phyloP scores from a whole-genome alignment of 2,329 filamentous ascomycete genomes.

The Macrophomina tecta region DNA sequence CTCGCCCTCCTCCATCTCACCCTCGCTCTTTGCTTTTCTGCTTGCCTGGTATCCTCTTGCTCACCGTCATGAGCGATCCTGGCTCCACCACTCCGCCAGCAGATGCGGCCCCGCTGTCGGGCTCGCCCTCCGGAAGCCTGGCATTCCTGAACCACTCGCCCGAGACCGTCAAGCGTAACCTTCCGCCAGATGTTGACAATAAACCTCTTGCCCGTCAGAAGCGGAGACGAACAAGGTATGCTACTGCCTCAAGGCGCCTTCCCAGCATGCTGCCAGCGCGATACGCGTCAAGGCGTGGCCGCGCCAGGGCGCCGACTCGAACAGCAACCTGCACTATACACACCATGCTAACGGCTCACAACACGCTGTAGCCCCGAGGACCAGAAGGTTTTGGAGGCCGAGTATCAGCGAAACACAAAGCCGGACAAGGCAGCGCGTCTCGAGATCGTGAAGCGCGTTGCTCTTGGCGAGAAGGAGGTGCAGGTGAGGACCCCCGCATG shows the following conservation, averaged over 20 bases:
- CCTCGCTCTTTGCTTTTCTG: background rate
- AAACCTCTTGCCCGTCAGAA: conserved; percentile 66
- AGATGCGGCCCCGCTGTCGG: conserved; percentile 34
- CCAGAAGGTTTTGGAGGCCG: conserved; percentile 84
- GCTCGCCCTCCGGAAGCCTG: conserved; percentile 46
- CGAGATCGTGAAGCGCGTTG: conserved; percentile 82
- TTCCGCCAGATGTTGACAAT: conserved; percentile 64
- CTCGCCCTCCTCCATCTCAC: conserved; percentile 9
- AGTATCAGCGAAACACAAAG: conserved; percentile 84
- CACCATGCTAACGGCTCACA: background rate
- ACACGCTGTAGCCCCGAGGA: conserved; percentile 64
- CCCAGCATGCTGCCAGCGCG: background rate
- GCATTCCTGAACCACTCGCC: conserved; percentile 67
- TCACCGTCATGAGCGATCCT: conserved; percentile 29
- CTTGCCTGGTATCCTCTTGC: conserved; percentile 11
- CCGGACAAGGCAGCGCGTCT: conserved; percentile 88
- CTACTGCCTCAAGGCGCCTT: conserved; percentile 22
- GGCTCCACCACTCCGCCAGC: conserved; percentile 34
- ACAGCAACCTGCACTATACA: background rate
- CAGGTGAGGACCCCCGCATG: conserved; percentile 68
- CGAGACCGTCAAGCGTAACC: conserved; percentile 60
- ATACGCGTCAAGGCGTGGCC: conserved; percentile 5
- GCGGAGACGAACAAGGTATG: conserved; percentile 66
- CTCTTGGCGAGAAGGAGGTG: conserved; percentile 92
- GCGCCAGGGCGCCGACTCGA: background rate